These are phyloP conservation scores for Fusarium setosum DNA, from an alignment of 2,329 filamentous ascomycete genomes.

Conservation along the genomic window DNA sequence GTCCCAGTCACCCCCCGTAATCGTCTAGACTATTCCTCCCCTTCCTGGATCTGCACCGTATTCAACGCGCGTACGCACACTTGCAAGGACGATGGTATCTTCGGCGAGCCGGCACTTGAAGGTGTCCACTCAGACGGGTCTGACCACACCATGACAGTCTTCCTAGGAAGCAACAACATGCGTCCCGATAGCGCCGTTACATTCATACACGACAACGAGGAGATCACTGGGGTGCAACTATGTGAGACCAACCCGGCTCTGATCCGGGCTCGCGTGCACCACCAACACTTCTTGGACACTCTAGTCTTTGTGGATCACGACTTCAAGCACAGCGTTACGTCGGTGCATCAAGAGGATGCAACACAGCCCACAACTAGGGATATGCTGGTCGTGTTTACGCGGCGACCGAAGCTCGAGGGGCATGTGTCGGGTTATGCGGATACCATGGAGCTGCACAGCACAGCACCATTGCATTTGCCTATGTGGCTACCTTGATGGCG, in stretches of 20 bases:
- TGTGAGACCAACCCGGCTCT: constrained; percentile 35
- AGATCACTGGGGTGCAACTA: constrained; percentile 35
- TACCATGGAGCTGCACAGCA: constrained; percentile 35
- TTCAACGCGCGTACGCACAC: constrained; percentile 45
- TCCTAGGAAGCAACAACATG: constrained; percentile 44
- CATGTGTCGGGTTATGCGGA: constrained; percentile 39
- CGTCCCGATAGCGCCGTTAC: constrained; percentile 40
- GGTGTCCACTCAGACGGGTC: constrained; percentile 46
- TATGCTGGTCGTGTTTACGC: constrained; percentile 44
- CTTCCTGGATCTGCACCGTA: constrained; percentile 40
- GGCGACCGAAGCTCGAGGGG: constrained; percentile 34
- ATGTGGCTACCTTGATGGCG: constrained; percentile 28
- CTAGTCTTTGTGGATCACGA: constrained; percentile 43
- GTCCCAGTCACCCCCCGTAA: constrained; percentile 28
- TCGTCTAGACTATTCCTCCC: constrained; percentile 40
- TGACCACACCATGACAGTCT: constrained; percentile 47
- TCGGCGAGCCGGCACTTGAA: constrained; percentile 46
- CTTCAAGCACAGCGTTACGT: constrained; percentile 41
- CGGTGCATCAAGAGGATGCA: constrained; percentile 36
- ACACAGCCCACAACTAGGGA: constrained; percentile 35
- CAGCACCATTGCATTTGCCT: constrained; percentile 31
- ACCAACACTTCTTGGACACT: constrained; percentile 40
- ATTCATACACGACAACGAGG: constrained; percentile 40
- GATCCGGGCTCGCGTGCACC: constrained; percentile 37
- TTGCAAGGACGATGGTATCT: constrained; percentile 21